Conservation (phyloP, 2,329 filamentous ascomycete species). For the Exserohilum rostratum region DNA sequence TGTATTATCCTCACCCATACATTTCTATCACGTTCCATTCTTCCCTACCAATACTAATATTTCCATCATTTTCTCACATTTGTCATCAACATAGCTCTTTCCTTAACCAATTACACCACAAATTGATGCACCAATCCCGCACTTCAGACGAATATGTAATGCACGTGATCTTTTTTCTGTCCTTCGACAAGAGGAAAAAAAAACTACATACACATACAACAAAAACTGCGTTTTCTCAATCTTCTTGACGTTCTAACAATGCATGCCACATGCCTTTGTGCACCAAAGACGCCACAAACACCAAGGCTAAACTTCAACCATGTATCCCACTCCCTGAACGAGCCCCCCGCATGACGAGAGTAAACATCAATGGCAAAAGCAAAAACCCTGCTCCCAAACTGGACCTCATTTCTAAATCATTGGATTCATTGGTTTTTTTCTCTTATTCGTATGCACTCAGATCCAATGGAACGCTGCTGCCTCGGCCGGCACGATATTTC, state of each 20-base stretch:
- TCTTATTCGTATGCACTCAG: conserved; percentile 64
- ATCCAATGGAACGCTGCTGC: conserved; percentile 92
- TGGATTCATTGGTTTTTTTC: too few relatives aligned
- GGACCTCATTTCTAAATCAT: neutral
- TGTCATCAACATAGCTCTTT: too few relatives aligned
- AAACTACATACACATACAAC: neutral
- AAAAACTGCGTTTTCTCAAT: neutral
- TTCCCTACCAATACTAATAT: too few relatives aligned
- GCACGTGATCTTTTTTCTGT: neutral
- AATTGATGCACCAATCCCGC: neutral
- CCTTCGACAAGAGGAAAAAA: neutral
- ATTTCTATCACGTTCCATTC: too few relatives aligned
- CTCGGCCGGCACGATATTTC: conserved; percentile 86
- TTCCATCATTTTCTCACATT: too few relatives aligned
- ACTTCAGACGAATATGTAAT: neutral
- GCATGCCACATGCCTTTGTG: neutral
- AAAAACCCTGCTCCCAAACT: conserved; percentile 1
- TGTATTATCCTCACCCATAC: too few relatives aligned
- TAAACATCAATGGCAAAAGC: conserved; percentile 16
- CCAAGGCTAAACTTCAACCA: conserved; percentile 27
- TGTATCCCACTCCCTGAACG: conserved; percentile 9
- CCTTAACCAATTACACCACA: neutral
- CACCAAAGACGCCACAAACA: conserved; percentile 16
- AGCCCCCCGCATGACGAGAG: neutral
- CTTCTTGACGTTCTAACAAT: neutral